Percentiles rank a stretch among this genome's conserved stretches.
These are phyloP conservation scores for Metschnikowia bowlesiae DNA, from an alignment of 805 yeast species.

Conservation along the genomic window DNA sequence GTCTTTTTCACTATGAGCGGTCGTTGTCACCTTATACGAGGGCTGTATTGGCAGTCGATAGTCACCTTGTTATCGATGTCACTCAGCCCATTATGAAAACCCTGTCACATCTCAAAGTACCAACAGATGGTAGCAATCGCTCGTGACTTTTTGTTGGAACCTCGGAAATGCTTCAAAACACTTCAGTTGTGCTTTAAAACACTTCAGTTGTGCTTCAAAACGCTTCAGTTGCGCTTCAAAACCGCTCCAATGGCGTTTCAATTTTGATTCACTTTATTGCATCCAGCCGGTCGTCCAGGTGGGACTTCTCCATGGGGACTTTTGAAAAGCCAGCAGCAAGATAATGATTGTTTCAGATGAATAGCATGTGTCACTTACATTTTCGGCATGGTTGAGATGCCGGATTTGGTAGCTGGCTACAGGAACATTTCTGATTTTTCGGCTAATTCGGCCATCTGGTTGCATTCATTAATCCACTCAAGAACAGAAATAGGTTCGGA, in stretches of 20 bases:
- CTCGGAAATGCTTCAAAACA: too few relatives aligned
- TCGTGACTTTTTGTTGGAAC: constrained; percentile 16
- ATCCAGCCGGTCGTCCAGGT: constrained; percentile 31
- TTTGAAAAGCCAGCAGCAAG: constrained; percentile 20
- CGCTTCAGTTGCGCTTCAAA: too few relatives aligned
- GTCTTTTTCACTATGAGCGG: too few relatives aligned
- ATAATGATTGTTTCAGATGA: constrained; percentile 18
- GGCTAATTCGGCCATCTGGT: constrained; percentile 17
- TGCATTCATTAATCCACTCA: constrained; percentile 6
- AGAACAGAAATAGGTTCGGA: neutral
- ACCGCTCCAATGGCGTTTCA: too few relatives aligned
- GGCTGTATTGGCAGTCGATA: constrained; percentile 12
- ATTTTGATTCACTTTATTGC: constrained; percentile 13
- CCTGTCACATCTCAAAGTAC: neutral
- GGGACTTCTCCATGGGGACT: constrained; percentile 21
- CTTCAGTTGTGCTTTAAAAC: too few relatives aligned
- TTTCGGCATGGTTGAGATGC: constrained; percentile 15
- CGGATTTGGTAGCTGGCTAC: constrained; percentile 16
- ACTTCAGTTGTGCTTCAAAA: too few relatives aligned
- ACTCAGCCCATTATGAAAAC: constrained; percentile 6
- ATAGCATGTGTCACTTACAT: constrained; percentile 23
- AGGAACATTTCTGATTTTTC: constrained; percentile 19
- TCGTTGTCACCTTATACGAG: constrained; percentile 3
- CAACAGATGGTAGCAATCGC: constrained; percentile 14
- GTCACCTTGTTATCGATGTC: constrained; percentile 1